Evolutionary conservation across 768 basidiomycete species (phyloP).

Genomic region (Naganishia randhawae): DNA sequence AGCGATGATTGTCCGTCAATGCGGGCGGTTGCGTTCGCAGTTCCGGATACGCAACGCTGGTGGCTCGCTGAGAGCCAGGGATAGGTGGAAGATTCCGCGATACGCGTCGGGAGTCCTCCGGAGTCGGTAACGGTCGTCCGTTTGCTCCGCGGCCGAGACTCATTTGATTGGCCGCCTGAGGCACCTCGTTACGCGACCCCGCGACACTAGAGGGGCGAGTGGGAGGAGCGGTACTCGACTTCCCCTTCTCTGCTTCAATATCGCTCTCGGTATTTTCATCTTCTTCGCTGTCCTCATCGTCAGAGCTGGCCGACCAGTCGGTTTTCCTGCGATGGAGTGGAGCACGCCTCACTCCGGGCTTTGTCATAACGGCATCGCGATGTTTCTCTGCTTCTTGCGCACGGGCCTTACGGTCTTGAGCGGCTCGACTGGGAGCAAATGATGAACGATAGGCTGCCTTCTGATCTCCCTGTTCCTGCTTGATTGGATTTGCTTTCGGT

Average conservation of each 20-base stretch:
- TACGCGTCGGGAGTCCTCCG: constrained; percentile 12
- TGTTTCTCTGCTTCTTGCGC: constrained; percentile 78
- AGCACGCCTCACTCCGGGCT: constrained; percentile 53
- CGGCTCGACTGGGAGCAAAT: constrained; percentile 79
- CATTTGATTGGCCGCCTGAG: constrained; percentile 12
- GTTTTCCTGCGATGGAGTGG: constrained; percentile 29
- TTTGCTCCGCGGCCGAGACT: constrained; percentile 24
- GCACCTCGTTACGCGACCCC: not conserved
- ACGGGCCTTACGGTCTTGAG: constrained; percentile 78
- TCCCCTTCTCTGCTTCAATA: constrained; percentile 5
- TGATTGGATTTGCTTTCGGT: constrained; percentile 26
- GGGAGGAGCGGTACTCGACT: not conserved
- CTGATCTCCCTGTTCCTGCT: constrained; percentile 24
- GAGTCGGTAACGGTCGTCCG: constrained; percentile 25
- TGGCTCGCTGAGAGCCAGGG: constrained; percentile 22
- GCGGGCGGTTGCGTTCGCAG: constrained; percentile 49
- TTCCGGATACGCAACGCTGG: constrained; percentile 8
- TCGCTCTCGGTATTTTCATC: constrained; percentile 40
- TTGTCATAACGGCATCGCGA: constrained; percentile 69
- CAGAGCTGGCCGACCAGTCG: constrained; percentile 62
- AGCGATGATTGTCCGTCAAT: constrained; percentile 52
- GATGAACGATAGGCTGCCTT: constrained; percentile 67
- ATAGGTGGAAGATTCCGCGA: constrained; percentile 34
- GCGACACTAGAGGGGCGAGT: constrained; percentile 1
- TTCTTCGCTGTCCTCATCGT: constrained; percentile 68